A percentile compares a stretch with the other conserved stretches of the same genome.
These are phyloP conservation scores for Vicia sativa DNA, from an alignment of 306 rosid genomes.

Conservation along the genomic window DNA sequence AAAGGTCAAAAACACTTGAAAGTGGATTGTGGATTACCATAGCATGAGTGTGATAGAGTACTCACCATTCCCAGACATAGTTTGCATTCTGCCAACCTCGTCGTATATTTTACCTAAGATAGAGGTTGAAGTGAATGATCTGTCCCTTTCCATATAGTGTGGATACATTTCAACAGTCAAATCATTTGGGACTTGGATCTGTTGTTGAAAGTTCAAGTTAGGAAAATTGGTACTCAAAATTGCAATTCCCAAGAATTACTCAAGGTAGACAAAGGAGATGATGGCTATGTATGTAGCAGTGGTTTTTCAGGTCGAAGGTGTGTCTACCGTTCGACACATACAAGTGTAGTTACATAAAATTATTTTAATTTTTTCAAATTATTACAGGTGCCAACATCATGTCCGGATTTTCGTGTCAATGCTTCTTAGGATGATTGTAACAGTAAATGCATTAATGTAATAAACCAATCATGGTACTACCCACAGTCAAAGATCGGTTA, in stretches of 20 bases:
- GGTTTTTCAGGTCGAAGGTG: too few relatives aligned
- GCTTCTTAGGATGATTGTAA: constrained; percentile 1
- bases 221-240: not conserved
- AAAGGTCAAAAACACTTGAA: constrained; percentile 21
- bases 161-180: constrained; percentile 53
- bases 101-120: constrained; percentile 71
- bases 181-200: constrained; percentile 60
- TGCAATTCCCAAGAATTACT: not conserved
- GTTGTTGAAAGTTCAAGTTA: constrained; percentile 17
- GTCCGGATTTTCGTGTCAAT: too few relatives aligned
- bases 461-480: constrained; percentile 4
- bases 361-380: too few relatives aligned
- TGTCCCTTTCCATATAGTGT: constrained; percentile 63
- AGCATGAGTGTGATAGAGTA: not conserved
- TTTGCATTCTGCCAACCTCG: constrained; percentile 46
- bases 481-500: not conserved
- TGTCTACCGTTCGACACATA: too few relatives aligned
- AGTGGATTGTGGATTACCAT: not conserved
- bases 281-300: not conserved
- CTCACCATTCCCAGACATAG: constrained; percentile 46
- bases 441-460: not conserved
- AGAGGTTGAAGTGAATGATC: constrained; percentile 57
- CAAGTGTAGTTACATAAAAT: too few relatives aligned
- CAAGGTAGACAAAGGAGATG: constrained; percentile 9
- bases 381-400: too few relatives aligned